Conservation (phyloP, 1,139 yeast genomes). For the Saccharomyces hybrid region DNA sequence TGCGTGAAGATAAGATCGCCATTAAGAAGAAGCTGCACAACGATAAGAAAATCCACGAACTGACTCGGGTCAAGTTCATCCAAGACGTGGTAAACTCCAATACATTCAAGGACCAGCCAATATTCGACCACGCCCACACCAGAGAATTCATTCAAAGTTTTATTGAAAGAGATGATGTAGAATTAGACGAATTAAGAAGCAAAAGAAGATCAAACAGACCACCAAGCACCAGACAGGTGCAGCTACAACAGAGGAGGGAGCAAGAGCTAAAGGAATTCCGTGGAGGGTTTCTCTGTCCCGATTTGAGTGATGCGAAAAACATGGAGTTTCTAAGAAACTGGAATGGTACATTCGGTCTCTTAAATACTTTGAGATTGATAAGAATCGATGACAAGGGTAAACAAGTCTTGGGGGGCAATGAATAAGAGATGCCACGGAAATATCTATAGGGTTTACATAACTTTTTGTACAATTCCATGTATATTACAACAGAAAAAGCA, state of each 20-base stretch:
- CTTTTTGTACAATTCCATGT: conserved; percentile 16
- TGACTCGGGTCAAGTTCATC: conserved; percentile 49
- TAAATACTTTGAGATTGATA: conserved; percentile 47
- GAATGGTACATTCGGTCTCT: conserved; percentile 82
- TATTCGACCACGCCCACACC: conserved; percentile 51
- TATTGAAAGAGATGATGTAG: conserved; percentile 65
- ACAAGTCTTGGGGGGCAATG: conserved; percentile 22
- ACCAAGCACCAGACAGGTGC: conserved; percentile 57
- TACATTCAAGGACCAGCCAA: conserved; percentile 35
- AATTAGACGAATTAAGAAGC: conserved; percentile 48
- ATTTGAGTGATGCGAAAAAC: conserved; percentile 52
- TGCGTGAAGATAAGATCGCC: conserved; percentile 66
- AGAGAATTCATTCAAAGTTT: conserved; percentile 55
- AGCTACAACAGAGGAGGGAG: conserved; percentile 54
- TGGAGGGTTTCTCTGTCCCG: conserved; percentile 71
- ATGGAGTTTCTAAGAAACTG: conserved; percentile 58
- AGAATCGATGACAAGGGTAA: conserved; percentile 25
- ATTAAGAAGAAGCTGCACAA: conserved; percentile 48
- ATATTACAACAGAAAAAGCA: background rate
- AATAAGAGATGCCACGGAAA: background rate
- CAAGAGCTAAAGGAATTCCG: conserved; percentile 53
- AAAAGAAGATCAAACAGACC: conserved; percentile 87
- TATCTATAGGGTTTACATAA: background rate
- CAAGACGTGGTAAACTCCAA: conserved; percentile 53
- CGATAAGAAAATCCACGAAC: conserved; percentile 54